Conservation (phyloP, 2,329 filamentous ascomycete genomes). For the Alternaria gaisen region DNA sequence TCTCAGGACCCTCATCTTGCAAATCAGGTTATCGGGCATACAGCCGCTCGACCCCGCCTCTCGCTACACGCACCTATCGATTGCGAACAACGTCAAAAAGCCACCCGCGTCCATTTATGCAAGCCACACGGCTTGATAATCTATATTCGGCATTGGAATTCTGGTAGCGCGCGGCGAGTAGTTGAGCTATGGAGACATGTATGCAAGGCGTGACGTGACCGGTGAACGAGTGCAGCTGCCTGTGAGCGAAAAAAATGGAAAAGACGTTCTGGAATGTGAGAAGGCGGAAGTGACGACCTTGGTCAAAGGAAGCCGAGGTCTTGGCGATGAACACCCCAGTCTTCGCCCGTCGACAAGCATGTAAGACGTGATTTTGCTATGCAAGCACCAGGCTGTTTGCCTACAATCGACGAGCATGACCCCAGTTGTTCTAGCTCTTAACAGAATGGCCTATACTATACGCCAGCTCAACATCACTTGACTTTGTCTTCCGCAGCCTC, state of each 20-base stretch:
- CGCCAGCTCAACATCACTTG: neutral
- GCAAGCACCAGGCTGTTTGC: neutral
- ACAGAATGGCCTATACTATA: neutral
- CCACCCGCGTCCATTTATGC: neutral
- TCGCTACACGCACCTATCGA: neutral
- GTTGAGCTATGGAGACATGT: neutral
- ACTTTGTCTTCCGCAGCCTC: neutral
- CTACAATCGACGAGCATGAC: neutral
- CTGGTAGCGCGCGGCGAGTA: neutral
- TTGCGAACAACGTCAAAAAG: neutral
- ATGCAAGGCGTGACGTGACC: neutral
- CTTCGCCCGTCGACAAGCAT: neutral
- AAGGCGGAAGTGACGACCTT: neutral
- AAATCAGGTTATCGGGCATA: neutral
- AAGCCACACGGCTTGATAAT: slow-evolving; percentile 1
- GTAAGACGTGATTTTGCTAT: neutral
- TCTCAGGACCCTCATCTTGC: neutral
- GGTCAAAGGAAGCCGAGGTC: neutral
- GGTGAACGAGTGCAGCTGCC: neutral
- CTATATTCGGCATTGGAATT: neutral
- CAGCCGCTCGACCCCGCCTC: slow-evolving; percentile 1
- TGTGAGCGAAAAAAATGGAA: neutral
- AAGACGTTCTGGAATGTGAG: neutral
- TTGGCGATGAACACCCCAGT: neutral
- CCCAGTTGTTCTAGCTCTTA: neutral